Evolutionary conservation across 2,329 filamentous ascomycete genomes (phyloP).

Genomic region (Fusarium xyrophilum): DNA sequence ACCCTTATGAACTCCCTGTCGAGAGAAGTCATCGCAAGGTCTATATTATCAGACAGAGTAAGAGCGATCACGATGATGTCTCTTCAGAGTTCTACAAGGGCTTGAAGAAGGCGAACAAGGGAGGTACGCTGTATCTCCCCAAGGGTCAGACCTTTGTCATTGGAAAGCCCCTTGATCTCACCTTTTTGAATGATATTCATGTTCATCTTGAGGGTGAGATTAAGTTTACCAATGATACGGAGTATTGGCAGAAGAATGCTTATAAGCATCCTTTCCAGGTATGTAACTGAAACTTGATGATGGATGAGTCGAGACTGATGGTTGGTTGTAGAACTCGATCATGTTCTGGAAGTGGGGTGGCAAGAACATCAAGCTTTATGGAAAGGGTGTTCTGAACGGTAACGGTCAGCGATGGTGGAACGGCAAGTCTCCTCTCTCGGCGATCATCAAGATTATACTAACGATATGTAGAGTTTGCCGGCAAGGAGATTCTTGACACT

Average conservation of each 20-base stretch:
- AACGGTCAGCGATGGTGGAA: constrained; percentile 41
- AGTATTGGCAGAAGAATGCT: constrained; percentile 36
- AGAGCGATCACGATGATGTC: constrained; percentile 31
- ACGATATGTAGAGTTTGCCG: constrained; percentile 23
- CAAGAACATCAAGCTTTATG: constrained; percentile 36
- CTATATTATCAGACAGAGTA: constrained; percentile 32
- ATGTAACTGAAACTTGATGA: neutral
- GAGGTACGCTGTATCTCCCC: constrained; percentile 35
- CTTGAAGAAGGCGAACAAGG: constrained; percentile 34
- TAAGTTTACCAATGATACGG: constrained; percentile 38
- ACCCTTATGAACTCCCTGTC: constrained; percentile 25
- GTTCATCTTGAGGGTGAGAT: constrained; percentile 39
- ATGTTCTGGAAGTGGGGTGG: constrained; percentile 39
- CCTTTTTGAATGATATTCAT: constrained; percentile 36
- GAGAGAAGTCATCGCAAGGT: constrained; percentile 23
- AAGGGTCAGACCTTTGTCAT: constrained; percentile 37
- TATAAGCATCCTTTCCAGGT: constrained; percentile 38
- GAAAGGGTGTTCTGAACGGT: constrained; percentile 35
- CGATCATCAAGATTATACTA: too few species aligned
- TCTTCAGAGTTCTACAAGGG: constrained; percentile 35
- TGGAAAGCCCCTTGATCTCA: constrained; percentile 37
- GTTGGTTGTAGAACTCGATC: constrained; percentile 29
- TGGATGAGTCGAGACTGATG: neutral
- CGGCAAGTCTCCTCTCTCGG: constrained; percentile 5
- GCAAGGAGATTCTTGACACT: constrained; percentile 33